Evolutionary conservation across 441 rosid species (phyloP).

Genomic region (Adansonia grandidieri): DNA sequence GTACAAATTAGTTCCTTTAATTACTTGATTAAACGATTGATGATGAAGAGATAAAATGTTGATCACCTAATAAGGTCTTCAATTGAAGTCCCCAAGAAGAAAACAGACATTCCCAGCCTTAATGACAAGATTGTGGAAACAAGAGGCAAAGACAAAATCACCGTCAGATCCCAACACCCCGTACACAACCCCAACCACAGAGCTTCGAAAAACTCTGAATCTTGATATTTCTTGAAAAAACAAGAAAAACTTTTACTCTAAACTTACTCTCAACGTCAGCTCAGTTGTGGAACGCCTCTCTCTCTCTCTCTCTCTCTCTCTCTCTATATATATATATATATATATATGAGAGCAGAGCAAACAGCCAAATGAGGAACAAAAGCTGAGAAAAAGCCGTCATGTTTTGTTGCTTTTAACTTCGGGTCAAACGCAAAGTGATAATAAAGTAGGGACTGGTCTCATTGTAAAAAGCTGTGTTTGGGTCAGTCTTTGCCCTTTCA

Average conservation of each 20-base stretch:
- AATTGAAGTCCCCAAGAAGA: neutral
- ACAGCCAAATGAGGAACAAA: conserved; percentile 33
- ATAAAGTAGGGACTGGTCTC: conserved; percentile 24
- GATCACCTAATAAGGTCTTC: neutral
- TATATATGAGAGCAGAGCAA: neutral
- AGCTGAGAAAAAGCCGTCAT: conserved; percentile 53
- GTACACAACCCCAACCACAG: conserved; percentile 16
- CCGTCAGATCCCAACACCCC: conserved; percentile 39
- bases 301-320: no score
- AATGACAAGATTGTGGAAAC: conserved; percentile 30
- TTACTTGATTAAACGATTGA: no score
- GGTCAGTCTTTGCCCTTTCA: conserved; percentile 30
- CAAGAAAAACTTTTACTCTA: neutral
- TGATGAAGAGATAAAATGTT: no score
- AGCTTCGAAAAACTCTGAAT: neutral
- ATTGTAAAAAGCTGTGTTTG: conserved; percentile 32
- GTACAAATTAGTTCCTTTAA: no score
- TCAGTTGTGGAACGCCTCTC: no score
- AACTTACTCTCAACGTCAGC: conserved; percentile 33
- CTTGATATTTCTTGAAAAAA: neutral
- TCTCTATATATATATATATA: no score
- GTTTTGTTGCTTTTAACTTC: conserved; percentile 42
- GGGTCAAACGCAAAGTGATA: neutral
- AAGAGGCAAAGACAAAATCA: conserved; percentile 33
- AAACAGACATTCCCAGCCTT: conserved; percentile 26